Conservation (phyloP, 768 basidiomycete species). For the Suillus subalutaceus region DNA sequence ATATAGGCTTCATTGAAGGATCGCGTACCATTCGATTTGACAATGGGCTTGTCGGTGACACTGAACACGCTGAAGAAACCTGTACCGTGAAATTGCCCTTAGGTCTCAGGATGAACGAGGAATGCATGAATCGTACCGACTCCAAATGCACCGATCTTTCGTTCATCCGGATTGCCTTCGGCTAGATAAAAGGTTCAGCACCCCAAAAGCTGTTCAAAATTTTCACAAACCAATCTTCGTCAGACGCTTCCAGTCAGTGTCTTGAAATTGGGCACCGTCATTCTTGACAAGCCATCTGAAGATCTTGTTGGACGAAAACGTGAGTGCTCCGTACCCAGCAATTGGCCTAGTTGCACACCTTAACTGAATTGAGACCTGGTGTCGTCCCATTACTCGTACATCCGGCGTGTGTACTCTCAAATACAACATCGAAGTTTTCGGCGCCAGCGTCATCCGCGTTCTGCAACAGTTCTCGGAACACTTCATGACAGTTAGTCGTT, state of each 20-base stretch:
- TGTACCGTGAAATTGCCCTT: neutral
- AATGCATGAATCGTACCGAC: constrained; percentile 23
- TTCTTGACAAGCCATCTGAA: constrained; percentile 46
- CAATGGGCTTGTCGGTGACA: constrained; percentile 30
- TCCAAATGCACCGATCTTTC: constrained; percentile 53
- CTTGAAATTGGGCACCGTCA: constrained; percentile 49
- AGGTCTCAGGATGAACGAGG: neutral
- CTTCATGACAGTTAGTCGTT: constrained; percentile 19
- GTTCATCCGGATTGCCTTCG: constrained; percentile 55
- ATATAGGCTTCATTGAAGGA: neutral
- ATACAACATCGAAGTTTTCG: constrained; percentile 37
- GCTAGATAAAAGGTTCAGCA: constrained; percentile 29
- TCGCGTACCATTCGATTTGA: constrained; percentile 22
- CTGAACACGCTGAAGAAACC: constrained; percentile 34
- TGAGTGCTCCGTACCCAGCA: neutral
- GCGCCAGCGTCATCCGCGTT: constrained; percentile 57
- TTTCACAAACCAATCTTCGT: constrained; percentile 42
- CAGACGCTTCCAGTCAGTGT: constrained; percentile 49
- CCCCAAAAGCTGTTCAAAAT: neutral
- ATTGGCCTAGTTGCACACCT: neutral
- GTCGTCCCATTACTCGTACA: constrained; percentile 6
- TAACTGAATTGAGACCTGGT: neutral
- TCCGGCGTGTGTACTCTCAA: constrained; percentile 27
- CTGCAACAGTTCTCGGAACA: constrained; percentile 57
- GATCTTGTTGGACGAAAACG: constrained; percentile 30